Evolutionary conservation across 805 yeast species (phyloP).

Genomic region (Ogataea paraovalis): DNA sequence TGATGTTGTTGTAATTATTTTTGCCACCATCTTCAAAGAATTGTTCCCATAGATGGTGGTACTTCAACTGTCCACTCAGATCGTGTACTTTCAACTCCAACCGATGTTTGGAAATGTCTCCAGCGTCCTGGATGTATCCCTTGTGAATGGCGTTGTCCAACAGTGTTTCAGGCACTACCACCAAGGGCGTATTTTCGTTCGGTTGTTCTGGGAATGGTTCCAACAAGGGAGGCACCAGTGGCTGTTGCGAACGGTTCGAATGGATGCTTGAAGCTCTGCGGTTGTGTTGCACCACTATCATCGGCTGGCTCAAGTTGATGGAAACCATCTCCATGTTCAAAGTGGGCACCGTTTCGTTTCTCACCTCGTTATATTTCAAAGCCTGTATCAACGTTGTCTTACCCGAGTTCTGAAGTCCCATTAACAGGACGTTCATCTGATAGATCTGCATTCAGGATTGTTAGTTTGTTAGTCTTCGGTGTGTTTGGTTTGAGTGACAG

Average conservation of each 20-base stretch:
- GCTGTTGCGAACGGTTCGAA: not conserved
- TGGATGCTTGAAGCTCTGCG: not conserved
- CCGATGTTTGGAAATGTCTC: slow-evolving; percentile 1
- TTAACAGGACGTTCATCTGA: slow-evolving; percentile 23
- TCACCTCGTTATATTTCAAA: slow-evolving; percentile 6
- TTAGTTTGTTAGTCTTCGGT: slow-evolving; percentile 2
- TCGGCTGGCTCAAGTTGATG: slow-evolving; percentile 9
- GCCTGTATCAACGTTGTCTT: slow-evolving; percentile 26
- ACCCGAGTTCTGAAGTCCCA: slow-evolving; percentile 31
- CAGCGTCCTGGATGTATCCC: too few species aligned
- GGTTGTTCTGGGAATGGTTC: not conserved
- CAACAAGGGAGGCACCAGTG: too few species aligned
- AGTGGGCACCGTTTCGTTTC: slow-evolving; percentile 27
- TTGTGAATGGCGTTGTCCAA: too few species aligned
- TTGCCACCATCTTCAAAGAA: slow-evolving; percentile 2
- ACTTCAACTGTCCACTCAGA: slow-evolving; percentile 29
- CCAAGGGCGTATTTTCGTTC: not conserved
- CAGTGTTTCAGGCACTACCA: too few species aligned
- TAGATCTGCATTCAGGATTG: slow-evolving; percentile 15
- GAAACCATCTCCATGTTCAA: slow-evolving; percentile 11
- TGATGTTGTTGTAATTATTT: slow-evolving; percentile 3
- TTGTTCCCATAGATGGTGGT: slow-evolving; percentile 24
- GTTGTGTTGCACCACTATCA: slow-evolving; percentile 6
- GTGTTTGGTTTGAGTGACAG: not conserved
- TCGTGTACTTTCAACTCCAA: slow-evolving; percentile 23